These are phyloP conservation scores for Phaffomyces opuntiae DNA, from an alignment of 805 yeast species.

Conservation along the genomic window DNA sequence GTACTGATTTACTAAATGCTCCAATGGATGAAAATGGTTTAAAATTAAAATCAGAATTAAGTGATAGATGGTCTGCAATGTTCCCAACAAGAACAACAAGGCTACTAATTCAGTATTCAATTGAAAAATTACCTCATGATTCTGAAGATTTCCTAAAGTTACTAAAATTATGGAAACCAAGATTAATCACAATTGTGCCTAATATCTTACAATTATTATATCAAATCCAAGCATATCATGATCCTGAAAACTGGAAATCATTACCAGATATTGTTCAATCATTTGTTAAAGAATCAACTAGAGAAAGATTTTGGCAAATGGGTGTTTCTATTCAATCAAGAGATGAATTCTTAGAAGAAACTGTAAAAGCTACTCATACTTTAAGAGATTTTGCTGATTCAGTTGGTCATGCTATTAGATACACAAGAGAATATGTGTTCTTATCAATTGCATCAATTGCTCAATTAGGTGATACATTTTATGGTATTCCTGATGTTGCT, in stretches of 20 bases:
- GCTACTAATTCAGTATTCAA: slow-evolving; percentile 89
- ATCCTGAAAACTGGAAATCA: slow-evolving; percentile 85
- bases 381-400: slow-evolving; percentile 95
- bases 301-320: slow-evolving; percentile 97
- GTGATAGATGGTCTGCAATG: slow-evolving; percentile 87
- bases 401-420: slow-evolving; percentile 91
- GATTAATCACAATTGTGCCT: slow-evolving; percentile 87
- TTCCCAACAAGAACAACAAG: slow-evolving; percentile 96
- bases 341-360: slow-evolving; percentile 91
- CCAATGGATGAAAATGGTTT: slow-evolving; percentile 89
- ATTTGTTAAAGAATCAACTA: slow-evolving; percentile 82
- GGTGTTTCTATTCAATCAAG: slow-evolving; percentile 92
- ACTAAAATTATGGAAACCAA: slow-evolving; percentile 82
- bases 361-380: slow-evolving; percentile 88
- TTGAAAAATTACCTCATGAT: slow-evolving; percentile 80
- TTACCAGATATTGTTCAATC: slow-evolving; percentile 86
- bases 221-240: slow-evolving; percentile 91
- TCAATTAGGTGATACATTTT: slow-evolving; percentile 82
- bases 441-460: slow-evolving; percentile 84
- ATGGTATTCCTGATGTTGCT: slow-evolving; percentile 80
- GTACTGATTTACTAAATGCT: slow-evolving; percentile 67
- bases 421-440: slow-evolving; percentile 93
- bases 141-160: slow-evolving; percentile 63
- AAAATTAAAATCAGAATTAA: slow-evolving; percentile 64
- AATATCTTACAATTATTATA: slow-evolving; percentile 80